Evolutionary conservation across 805 yeast genomes (phyloP).

Genomic region (Wickerhamiella azymoides): DNA sequence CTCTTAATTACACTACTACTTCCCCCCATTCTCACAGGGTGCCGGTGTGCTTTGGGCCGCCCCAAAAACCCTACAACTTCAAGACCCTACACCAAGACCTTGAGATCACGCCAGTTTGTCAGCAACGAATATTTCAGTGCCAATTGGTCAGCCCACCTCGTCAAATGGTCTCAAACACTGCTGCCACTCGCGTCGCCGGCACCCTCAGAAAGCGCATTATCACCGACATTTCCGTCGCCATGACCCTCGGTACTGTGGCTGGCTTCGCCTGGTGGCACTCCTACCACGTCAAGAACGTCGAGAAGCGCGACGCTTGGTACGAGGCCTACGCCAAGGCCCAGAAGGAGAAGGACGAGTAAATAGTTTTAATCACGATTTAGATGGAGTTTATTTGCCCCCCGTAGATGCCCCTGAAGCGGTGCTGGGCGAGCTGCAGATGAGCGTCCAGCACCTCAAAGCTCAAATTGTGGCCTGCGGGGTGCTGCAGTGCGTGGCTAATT

Average conservation of each 20-base stretch:
- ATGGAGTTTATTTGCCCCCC: no score
- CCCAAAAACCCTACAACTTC: no score
- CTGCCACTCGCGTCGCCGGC: conserved; percentile 41
- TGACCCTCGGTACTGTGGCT: conserved; percentile 33
- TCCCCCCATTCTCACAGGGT: no score
- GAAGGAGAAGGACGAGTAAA: not conserved
- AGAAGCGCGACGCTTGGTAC: conserved; percentile 75
- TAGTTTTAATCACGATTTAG: no score
- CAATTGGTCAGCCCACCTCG: conserved; percentile 5
- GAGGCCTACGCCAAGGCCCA: conserved; percentile 62
- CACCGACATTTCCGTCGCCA: conserved; percentile 64
- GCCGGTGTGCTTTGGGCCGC: no score
- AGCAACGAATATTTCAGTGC: conserved; percentile 1
- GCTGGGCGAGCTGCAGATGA: no score
- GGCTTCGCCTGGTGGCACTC: conserved; percentile 77
- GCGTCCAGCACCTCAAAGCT: no score
- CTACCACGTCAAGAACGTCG: conserved; percentile 59
- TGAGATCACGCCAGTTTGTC: not conserved
- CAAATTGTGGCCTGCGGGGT: no score
- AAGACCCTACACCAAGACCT: not conserved
- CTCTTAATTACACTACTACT: no score
- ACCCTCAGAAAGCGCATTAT: conserved; percentile 65
- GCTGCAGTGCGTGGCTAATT: no score
- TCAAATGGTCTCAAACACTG: conserved; percentile 19
- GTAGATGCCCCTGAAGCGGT: no score